A percentile compares a stretch with the other conserved stretches of the same genome.
Evolutionary conservation across 148 eudicot genomes (phyloP).

Genomic region (Arbutus unedo): DNA sequence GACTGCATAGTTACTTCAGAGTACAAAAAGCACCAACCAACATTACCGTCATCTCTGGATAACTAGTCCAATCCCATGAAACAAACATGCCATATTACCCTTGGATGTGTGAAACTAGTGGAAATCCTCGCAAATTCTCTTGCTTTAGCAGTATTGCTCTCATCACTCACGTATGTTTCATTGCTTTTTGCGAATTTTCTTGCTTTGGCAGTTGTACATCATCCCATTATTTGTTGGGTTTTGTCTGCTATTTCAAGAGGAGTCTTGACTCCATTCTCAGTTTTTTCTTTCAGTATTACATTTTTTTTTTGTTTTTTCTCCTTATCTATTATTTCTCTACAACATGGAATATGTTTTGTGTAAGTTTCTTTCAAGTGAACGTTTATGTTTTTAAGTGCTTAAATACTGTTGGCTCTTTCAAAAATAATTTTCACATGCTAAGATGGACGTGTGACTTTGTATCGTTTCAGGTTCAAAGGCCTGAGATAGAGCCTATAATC

Average conservation of each 20-base stretch:
- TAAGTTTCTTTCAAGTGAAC: background rate
- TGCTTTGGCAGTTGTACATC: background rate
- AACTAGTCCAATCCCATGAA: too few relatives aligned
- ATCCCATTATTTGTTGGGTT: background rate
- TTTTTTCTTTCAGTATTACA: background rate
- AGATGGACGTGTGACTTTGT: slow-evolving; percentile 13
- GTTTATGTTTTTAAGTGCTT: background rate
- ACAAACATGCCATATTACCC: too few relatives aligned
- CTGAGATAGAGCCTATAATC: slow-evolving; percentile 92
- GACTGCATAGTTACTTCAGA: too few relatives aligned
- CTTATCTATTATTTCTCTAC: background rate
- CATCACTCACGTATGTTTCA: background rate
- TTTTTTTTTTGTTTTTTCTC: background rate
- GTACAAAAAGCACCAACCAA: too few relatives aligned
- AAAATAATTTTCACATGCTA: background rate
- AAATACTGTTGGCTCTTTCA: background rate
- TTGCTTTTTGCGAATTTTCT: background rate
- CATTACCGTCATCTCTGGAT: too few relatives aligned
- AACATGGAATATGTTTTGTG: background rate
- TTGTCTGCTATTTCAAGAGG: background rate
- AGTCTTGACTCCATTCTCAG: background rate
- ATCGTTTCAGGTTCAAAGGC: slow-evolving; percentile 83
- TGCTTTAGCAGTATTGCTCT: slow-evolving; percentile 13
- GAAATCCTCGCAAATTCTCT: slow-evolving; percentile 6
- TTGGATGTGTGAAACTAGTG: background rate